Evolutionary conservation across 495 filamentous ascomycete genomes (phyloP), one percentile per base, ranked within the genome.

Genomic region (Lentithecium fluviatile): DNA sequence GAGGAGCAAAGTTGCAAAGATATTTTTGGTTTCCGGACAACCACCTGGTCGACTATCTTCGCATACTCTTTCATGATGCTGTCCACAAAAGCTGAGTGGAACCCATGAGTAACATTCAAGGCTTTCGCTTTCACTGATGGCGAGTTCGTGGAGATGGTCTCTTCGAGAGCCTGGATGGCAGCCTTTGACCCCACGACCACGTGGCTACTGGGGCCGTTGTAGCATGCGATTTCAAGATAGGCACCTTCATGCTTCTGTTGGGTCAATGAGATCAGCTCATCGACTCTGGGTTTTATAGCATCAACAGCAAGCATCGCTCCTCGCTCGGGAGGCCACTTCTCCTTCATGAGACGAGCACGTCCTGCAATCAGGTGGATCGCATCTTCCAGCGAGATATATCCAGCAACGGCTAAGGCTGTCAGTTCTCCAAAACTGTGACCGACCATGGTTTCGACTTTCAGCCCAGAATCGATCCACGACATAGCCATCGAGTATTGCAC

Each of bases 31-130:
- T 64, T 29, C 19, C 49, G 11, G 60, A 62, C 68, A 8, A 38
- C 60, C 7, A 70, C 29, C 8, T 48, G 32, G 48, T 58, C 46
- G 5, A 43, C 60, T 24, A 68, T 24, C 45, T 54, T 13, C 20
- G n/a, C 36, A 2, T 68, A 38, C 24, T 34, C 19, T 13, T 4
- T 29, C 4, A 68, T 17, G 19, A 70, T 47, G 2, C 40, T n/a
- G 29, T 68, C 61, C 4, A 60, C 38, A 11, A 70, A 53, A 5
- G n/a, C 29, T 19, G 68, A 70, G 34, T 70, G 68, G 48, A 70
- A 70, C 5, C 51, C 60, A 49, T 70, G 53, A n/a, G 56, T 62
- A 4, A 68, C 61, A 32, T 45, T 59, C 11, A 70, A 53, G 13
- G 48, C 1, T 20, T 52, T 46, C 23, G 17, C 12, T 19, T 25